A percentile compares a stretch with the other conserved stretches of the same genome.
phyloP scores from a whole-genome alignment of 805 yeast species.

The Dipodascus geniculatus region DNA sequence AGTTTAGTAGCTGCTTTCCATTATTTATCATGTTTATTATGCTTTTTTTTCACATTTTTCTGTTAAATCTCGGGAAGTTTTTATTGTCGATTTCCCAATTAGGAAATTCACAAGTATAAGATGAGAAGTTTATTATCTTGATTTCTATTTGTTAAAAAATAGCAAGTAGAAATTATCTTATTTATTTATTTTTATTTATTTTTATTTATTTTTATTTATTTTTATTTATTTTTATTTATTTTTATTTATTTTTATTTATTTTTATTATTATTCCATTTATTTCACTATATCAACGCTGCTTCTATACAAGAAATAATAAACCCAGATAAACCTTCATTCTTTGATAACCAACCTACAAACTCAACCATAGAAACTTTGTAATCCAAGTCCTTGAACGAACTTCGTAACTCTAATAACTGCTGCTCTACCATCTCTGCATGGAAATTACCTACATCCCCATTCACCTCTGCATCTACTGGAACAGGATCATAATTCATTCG shows the following conservation, averaged over 20 bases:
- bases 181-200: too few species aligned
- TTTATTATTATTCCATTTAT: too few species aligned
- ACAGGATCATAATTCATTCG: conserved; percentile 1
- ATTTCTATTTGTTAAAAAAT: too few species aligned
- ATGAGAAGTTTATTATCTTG: not conserved
- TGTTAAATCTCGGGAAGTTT: too few species aligned
- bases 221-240: too few species aligned
- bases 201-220: too few species aligned
- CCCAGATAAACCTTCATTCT: not conserved
- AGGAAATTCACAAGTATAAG: not conserved
- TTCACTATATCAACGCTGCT: not conserved
- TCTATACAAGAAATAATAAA: not conserved
- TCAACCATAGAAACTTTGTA: not conserved
- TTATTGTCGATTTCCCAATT: not conserved
- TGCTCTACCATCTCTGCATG: not conserved
- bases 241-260: too few species aligned
- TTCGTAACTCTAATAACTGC: not conserved
- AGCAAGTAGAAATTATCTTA: too few species aligned
- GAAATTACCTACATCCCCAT: not conserved
- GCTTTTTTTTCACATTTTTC: too few species aligned
- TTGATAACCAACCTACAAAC: not conserved
- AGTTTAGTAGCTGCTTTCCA: not conserved
- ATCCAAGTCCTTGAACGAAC: not conserved
- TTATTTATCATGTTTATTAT: too few species aligned
- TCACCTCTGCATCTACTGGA: not conserved